These are phyloP conservation scores for Lachnellula willkommii DNA, from an alignment of 2,329 filamentous ascomycete genomes.

Conservation along the genomic window DNA sequence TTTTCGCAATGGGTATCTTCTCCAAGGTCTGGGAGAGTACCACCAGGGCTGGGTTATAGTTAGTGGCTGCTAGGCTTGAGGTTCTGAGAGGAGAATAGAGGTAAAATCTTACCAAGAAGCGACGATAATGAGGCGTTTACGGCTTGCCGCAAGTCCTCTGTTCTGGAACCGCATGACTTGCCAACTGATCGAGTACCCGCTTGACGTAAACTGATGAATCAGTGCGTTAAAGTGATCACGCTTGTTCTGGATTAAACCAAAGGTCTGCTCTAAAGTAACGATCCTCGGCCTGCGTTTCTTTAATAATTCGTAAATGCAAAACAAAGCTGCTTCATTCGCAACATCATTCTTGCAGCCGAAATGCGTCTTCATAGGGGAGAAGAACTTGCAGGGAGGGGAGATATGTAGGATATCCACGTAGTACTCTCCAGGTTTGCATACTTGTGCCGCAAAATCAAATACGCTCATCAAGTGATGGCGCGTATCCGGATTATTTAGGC, in stretches of 20 bases:
- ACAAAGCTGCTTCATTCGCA: constrained; percentile 57
- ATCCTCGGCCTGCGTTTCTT: constrained; percentile 57
- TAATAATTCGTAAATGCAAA: constrained; percentile 51
- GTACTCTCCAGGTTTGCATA: not conserved
- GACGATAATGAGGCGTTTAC: not conserved
- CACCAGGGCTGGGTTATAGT: too few relatives aligned
- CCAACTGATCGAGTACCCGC: constrained; percentile 68
- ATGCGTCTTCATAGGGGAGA: constrained; percentile 65
- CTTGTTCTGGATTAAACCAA: constrained; percentile 56
- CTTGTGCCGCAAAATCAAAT: not conserved
- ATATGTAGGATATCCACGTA: constrained; percentile 61
- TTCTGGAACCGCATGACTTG: constrained; percentile 45
- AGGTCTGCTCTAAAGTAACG: constrained; percentile 75
- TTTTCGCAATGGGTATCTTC: too few relatives aligned
- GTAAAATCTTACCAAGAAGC: not conserved
- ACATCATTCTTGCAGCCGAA: constrained; percentile 52
- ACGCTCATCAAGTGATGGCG: not conserved
- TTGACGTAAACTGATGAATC: constrained; percentile 57
- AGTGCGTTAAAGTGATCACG: constrained; percentile 52
- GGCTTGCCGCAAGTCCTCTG: not conserved
- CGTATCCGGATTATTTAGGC: not conserved
- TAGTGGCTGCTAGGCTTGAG: too few relatives aligned
- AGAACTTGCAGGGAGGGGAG: constrained; percentile 72
- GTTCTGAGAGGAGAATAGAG: too few relatives aligned
- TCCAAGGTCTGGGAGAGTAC: too few relatives aligned